Evolutionary conservation across 2,329 filamentous ascomycete genomes (phyloP).

Genomic region (Dactylellina sp.): DNA sequence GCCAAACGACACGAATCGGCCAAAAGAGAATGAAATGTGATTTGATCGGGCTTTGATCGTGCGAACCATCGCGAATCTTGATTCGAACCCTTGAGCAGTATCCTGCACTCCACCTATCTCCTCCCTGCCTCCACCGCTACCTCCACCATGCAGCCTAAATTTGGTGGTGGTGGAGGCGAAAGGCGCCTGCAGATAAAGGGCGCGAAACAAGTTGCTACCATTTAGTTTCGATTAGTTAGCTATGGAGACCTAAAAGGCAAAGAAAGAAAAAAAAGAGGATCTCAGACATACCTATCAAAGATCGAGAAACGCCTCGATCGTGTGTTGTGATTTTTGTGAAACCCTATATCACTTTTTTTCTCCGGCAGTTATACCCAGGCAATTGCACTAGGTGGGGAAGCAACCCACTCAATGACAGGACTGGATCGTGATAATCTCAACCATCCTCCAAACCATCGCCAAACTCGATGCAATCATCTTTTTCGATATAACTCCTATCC

Average conservation of each 20-base stretch:
- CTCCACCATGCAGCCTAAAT: slow-evolving; percentile 29
- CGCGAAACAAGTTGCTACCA: slow-evolving; percentile 10
- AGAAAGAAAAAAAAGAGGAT: too few relatives aligned
- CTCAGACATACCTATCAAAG: slow-evolving; percentile 38
- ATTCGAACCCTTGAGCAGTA: slow-evolving; percentile 7
- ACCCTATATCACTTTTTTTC: slow-evolving; percentile 46
- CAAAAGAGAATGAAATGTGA: not conserved
- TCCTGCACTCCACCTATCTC: too few relatives aligned
- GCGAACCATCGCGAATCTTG: slow-evolving; percentile 14
- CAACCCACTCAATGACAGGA: not conserved
- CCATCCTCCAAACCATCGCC: too few relatives aligned
- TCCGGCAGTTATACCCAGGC: slow-evolving; percentile 37
- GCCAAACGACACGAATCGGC: not conserved
- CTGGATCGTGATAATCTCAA: too few relatives aligned
- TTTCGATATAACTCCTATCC: too few relatives aligned
- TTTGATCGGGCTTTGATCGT: not conserved
- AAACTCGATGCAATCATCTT: too few relatives aligned
- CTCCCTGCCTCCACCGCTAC: slow-evolving; percentile 3
- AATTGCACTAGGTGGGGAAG: not conserved
- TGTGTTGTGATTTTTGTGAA: slow-evolving; percentile 17
- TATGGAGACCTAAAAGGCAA: too few relatives aligned
- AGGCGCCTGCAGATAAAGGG: too few relatives aligned
- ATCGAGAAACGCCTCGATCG: slow-evolving; percentile 14
- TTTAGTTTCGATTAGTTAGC: too few relatives aligned
- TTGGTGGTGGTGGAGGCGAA: slow-evolving; percentile 18